Conservation (phyloP, 2,329 filamentous ascomycete species). For the Diaporthe aspalathi region DNA sequence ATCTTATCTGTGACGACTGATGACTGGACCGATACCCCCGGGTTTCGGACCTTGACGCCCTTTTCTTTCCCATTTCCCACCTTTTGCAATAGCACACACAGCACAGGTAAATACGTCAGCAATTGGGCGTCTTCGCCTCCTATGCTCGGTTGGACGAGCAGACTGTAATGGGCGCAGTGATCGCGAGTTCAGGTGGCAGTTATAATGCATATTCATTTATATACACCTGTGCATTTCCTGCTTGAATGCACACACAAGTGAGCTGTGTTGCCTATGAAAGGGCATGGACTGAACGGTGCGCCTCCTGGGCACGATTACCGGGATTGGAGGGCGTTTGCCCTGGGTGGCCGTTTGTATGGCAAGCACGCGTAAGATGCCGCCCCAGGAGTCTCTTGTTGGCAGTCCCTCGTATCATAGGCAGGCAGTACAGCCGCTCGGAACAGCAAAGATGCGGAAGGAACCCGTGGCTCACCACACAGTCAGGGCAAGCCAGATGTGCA, state of each 20-base stretch:
- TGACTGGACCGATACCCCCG: slow-evolving; percentile 16
- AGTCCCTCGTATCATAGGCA: not conserved
- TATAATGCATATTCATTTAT: not conserved
- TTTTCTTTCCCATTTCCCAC: not conserved
- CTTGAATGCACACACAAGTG: not conserved
- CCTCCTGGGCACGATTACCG: not conserved
- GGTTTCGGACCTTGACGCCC: not conserved
- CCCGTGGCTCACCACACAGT: not conserved
- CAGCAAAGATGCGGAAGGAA: not conserved
- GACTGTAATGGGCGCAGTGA: not conserved
- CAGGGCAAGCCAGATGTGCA: not conserved
- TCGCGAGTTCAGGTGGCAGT: not conserved
- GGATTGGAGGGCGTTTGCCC: not conserved
- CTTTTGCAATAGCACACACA: slow-evolving; percentile 4
- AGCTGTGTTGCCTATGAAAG: not conserved
- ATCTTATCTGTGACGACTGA: not conserved
- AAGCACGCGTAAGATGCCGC: no score
- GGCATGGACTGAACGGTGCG: no score
- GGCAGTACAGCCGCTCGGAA: not conserved
- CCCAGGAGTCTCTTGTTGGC: not conserved
- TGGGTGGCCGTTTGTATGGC: not conserved
- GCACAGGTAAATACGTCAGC: not conserved
- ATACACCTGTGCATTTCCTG: no score
- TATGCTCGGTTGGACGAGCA: not conserved
- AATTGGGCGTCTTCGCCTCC: not conserved